Percentiles rank a stretch among this genome's conserved stretches.
Evolutionary conservation across 2,329 filamentous ascomycete species (phyloP).

Genomic region (Neopestalotiopsis clavispora): DNA sequence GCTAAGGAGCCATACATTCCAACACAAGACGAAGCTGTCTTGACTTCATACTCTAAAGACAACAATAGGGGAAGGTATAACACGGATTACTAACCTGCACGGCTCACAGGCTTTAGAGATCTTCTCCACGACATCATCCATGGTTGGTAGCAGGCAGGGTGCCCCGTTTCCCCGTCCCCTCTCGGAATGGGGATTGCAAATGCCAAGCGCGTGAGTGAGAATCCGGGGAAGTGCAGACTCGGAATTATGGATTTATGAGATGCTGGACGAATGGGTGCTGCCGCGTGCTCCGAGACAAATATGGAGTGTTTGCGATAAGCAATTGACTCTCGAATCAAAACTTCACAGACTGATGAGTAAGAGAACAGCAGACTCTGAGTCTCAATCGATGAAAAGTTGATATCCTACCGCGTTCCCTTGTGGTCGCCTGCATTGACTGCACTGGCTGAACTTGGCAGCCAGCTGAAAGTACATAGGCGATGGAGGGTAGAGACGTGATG

Average conservation of each 20-base stretch:
- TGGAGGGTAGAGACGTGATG: not conserved
- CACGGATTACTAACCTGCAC: not conserved
- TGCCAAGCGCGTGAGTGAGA: not conserved
- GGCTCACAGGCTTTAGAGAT: slow-evolving; percentile 9
- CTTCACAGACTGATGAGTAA: too few relatives aligned
- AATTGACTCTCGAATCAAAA: too few relatives aligned
- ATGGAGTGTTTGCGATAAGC: not conserved
- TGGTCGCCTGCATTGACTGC: too few relatives aligned
- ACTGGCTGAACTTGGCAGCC: not conserved
- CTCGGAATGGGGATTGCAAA: not conserved
- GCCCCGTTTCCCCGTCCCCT: not conserved
- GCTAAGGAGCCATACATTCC: too few relatives aligned
- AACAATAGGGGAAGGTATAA: too few relatives aligned
- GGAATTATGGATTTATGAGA: slow-evolving; percentile 10
- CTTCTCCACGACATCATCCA: slow-evolving; percentile 8
- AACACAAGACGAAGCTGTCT: too few relatives aligned
- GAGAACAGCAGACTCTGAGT: too few relatives aligned
- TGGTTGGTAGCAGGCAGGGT: not conserved
- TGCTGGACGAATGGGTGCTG: not conserved
- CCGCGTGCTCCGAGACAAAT: not conserved
- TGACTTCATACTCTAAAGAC: too few relatives aligned
- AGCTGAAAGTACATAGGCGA: not conserved
- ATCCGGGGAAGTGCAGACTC: not conserved
- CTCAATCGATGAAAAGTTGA: too few relatives aligned
- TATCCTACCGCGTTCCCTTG: too few relatives aligned